phyloP scores from a whole-genome alignment of 2,329 filamentous ascomycete genomes.

The Zelopaecilomyces penicillatus region DNA sequence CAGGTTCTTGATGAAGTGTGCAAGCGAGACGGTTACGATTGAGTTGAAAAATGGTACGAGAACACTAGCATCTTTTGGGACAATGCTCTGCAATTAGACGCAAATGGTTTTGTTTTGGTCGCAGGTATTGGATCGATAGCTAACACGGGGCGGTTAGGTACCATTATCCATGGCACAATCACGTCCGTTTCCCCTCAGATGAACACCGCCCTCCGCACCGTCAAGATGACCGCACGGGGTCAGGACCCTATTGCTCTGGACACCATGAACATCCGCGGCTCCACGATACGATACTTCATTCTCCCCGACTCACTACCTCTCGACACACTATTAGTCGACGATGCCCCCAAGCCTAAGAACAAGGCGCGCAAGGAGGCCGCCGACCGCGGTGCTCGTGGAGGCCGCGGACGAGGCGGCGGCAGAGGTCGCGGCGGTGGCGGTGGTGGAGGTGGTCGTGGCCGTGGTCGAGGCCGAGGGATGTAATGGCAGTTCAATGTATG shows the following conservation, averaged over 20 bases:
- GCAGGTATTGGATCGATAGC: neutral
- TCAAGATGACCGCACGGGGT: conserved; percentile 90
- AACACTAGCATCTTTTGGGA: no score
- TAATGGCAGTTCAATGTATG: neutral
- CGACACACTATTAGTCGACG: conserved; percentile 91
- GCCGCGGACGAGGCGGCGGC: conserved; percentile 46
- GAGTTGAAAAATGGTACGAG: conserved; percentile 89
- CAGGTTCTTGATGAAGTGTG: conserved; percentile 98
- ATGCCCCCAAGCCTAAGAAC: conserved; percentile 98
- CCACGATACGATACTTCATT: conserved; percentile 93
- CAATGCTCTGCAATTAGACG: no score
- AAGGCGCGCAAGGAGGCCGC: conserved; percentile 89
- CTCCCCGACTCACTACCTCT: conserved; percentile 91
- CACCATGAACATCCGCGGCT: conserved; percentile 93
- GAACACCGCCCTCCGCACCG: conserved; percentile 92
- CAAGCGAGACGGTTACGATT: conserved; percentile 96
- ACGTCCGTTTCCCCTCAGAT: conserved; percentile 95
- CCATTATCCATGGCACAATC: conserved; percentile 94
- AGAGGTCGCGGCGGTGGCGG: conserved; percentile 37
- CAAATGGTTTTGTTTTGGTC: no score
- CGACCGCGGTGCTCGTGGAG: conserved; percentile 45
- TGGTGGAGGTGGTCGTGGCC: conserved; percentile 29
- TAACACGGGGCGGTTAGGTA: conserved; percentile 47
- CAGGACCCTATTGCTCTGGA: conserved; percentile 84
- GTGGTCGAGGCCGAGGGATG: conserved; percentile 28